Evolutionary conservation across 192 early-diverging fungal species (phyloP), one percentile per base, ranked within the genome.

Genomic region (Coemansia sp.): DNA sequence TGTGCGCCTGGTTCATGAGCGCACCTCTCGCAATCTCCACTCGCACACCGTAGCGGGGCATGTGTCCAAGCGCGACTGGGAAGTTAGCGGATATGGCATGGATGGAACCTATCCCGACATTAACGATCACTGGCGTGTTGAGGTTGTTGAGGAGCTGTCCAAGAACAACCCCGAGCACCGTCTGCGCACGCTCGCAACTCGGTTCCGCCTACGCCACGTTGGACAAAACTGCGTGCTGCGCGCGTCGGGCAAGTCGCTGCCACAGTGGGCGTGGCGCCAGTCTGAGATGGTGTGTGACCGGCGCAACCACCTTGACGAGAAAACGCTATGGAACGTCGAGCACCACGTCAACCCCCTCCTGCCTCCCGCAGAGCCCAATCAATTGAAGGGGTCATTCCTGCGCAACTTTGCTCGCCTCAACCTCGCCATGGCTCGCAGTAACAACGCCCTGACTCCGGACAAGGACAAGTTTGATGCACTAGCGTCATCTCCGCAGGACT

Each of bases 201-300:
- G 84, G 15, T 92, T 99, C 77, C 89, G 92, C 16, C 80, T 99
- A 59, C 87, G 90, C 40, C 95, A 98, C 71, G 66, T 77, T 2
- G 54, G 74, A 36, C 78, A 90, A 22, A 89, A 90, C 46, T 99
- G 98, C 72, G 79, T 91, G 24, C 83, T 99, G 65, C 87, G 91
- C 5, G 88, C 94, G 6, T 82, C 89, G 38, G 90, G 91, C 33
- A 88, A 87, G n/a, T 79, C 84, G 46, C 87, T 98, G 36, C 98
- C 98, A 12, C 88, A 97, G 78, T 99, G 98, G 98, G 98, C 96
- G 22, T 98, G 93, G 87, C 91, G 88, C 74, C 98, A 99, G 86
- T 84, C 88, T 18, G 98, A 98, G 72, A 93, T 97, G 10, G 86
- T 87, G 16, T 99, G 97, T 83, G 93, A 97, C 67, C 88, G 90